Evolutionary conservation across 352 stramenopile species (phyloP), one percentile per base, ranked within the genome.

Genomic region (Phytophthora citrophthora): DNA sequence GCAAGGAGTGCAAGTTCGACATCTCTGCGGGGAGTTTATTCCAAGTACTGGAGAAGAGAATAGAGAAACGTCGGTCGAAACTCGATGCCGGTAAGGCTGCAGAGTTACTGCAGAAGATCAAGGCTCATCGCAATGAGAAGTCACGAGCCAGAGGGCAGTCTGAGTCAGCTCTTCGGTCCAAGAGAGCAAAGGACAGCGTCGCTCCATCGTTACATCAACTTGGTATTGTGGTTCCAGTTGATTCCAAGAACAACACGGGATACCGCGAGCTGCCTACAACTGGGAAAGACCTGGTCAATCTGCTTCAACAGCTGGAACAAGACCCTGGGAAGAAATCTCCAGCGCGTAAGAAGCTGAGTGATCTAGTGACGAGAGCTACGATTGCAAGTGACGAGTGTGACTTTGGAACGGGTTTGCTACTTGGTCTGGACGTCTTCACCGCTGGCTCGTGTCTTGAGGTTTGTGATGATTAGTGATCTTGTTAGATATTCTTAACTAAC

Each of bases 321-420:
- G 60, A 62, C 4, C 49, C 55, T 12, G 52, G 56, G 18, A 64
- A 70, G 15, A 69, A 69, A 12, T 51, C 56, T 1, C 43, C 48
- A 16, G 67, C 74, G 3, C 61, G 64, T 16, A 82, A 79, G 46
- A 68, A 62, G 10, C 27, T 88, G 27, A 81, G 72, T 34, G 81
- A 81, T 6, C 36, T 91, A n/a, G 69, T 89, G 48, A 91, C 79
- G 11, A 74, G 82, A 12, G 76, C 82, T 12, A 89, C 79, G 26
- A 91, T 91, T 27, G 82, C 79, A 15, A 87, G 71, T 59, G 82
- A 91, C 47, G 82, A 91, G 40, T 89, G 77, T 54, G 82, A 91
- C 54, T 91, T 91, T 61, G 82, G 82, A 7, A 89, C 82, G 4
- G 67, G 77, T 39, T 54, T 91, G 27, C 57, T 88, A 57, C 74